These are phyloP conservation scores for Condylostoma magnum DNA, from an alignment of 169 alveolate genomes.

Conservation along the genomic window DNA sequence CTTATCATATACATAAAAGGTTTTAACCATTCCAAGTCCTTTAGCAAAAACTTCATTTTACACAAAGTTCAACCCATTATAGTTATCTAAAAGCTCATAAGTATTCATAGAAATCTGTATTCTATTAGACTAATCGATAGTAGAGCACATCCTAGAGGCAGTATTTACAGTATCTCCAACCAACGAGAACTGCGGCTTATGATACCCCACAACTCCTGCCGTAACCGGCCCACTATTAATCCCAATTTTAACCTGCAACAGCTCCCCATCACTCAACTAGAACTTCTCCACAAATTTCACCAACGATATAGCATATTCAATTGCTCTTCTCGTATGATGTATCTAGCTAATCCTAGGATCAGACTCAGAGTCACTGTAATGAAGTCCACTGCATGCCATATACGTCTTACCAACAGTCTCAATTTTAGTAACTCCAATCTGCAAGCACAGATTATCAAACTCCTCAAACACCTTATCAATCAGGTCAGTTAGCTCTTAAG, in stretches of 20 bases:
- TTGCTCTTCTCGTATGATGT: conserved; percentile 62
- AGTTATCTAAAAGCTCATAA: not conserved
- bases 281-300: conserved; percentile 31
- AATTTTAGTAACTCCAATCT: conserved; percentile 48
- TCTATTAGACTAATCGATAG: conserved; percentile 2
- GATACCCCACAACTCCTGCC: conserved; percentile 87
- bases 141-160: conserved; percentile 77
- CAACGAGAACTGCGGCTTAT: conserved; percentile 84
- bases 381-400: conserved; percentile 66
- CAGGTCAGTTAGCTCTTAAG: conserved; percentile 37
- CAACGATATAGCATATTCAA: conserved; percentile 62
- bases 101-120: conserved; percentile 20
- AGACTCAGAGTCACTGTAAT: conserved; percentile 24
- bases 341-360: not conserved
- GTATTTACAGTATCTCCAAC: conserved; percentile 87
- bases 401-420: conserved; percentile 69
- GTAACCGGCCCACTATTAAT: conserved; percentile 83
- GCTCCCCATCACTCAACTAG: conserved; percentile 52
- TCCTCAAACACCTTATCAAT: conserved; percentile 39
- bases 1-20: conserved; percentile 28
- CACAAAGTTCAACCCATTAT: not conserved
- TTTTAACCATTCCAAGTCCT: conserved; percentile 27
- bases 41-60: not conserved
- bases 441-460: conserved; percentile 44
- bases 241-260: conserved; percentile 78